Evolutionary conservation across 371 early-diverging fungal genomes (phyloP), one percentile per base, ranked within the genome.

Genomic region (Mortierella sp.): DNA sequence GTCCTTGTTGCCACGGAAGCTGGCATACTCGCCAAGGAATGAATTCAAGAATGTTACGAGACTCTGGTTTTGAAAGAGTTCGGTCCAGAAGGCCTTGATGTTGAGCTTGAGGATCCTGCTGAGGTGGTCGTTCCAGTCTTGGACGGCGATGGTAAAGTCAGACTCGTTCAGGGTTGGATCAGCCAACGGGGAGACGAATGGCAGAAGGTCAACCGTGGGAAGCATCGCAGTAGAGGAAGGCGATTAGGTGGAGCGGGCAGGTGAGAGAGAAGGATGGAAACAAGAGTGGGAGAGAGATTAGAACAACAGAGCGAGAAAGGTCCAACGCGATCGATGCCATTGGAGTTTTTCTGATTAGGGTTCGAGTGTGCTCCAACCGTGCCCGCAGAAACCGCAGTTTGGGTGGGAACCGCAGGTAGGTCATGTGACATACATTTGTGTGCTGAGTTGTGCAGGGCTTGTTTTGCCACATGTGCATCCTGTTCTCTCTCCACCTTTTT

Each of bases 141-240:
- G 69, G 60, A 68, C 76, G 6, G 76, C 76, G 25, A 60, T 39
- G n/a, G 76, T 68, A 25, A 76, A 76, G 54, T 76, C 76, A 16
- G 57, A 47, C 37, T 67, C 68, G 3, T 68, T 53, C 25, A 76
- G 44, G 46, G 69, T 53, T 22, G 55, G 69, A 63, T 68, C 69
- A 1, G 61, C 44, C 50, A 63, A 48, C 14, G 76, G 76, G 8
- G 69, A 64, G 53, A 76, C 63, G 51, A 68, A 76, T 9, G 76
- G 76, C 49, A 76, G 57, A 48, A 76, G 41, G 27, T 68, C 68
- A 29, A 54, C 41, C 39, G 43, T 24, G 16, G 62, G 50, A 8
- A 53, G 17, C 47, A 63, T 62, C n/a, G 21, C 9, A 37, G 51
- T 8, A 31, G 53, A 14, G 17, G 17, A 25, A 54, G 29, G 22